Base-by-base conservation (phyloP, 2,329 filamentous ascomycete genomes). In the Exophiala spinifera region DNA sequence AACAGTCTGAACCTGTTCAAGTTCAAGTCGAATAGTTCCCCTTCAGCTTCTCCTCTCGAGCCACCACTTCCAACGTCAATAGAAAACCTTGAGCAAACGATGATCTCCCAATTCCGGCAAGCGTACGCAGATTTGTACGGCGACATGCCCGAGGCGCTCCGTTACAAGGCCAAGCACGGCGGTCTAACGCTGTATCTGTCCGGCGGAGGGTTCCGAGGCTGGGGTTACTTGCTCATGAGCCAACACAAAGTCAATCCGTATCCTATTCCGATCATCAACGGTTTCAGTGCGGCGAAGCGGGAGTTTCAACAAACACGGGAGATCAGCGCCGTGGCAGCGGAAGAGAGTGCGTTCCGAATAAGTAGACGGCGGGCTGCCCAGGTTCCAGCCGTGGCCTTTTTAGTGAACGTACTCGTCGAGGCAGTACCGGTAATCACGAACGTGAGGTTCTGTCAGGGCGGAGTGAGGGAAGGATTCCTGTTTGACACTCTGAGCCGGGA, bases 171-270 rank as follows among this genome's bases (percentile, higher is more conserved):
- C 23, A 64, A 69, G 6, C 63, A 74, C 1, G 75, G 74, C 1
- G 80, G 80, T 3, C 76, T 91, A 53, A 83, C 87, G 31, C 76
- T 96, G 7, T 96, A 91, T 68, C 83, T 96, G 53, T 95, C 88
- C 59, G 91, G 91, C 42, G 91, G 91, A 17, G 91, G 91, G 0
- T 95, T 96, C 67, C 79, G 91, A 39, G 91, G 91, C 14, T 96
- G 95, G 77, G 91, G 91, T 5, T 95, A 89, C 70, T 84, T 95
- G 66, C 78, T 96, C 49, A 91, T 95, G 87, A 85, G 87, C 67
- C 80, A 82, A 61, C 88, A 92, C 64, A 71, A 76, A 4, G 80
- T 89, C 40, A 76, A 80, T 50, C 89, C 89, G 0, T 96, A 95
- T 68, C 91, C 91, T 0, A 87, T 96, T 21, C 83, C 89, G 0